phyloP scores from a whole-genome alignment of 768 basidiomycete genomes.

The Dioszegia crocea region DNA sequence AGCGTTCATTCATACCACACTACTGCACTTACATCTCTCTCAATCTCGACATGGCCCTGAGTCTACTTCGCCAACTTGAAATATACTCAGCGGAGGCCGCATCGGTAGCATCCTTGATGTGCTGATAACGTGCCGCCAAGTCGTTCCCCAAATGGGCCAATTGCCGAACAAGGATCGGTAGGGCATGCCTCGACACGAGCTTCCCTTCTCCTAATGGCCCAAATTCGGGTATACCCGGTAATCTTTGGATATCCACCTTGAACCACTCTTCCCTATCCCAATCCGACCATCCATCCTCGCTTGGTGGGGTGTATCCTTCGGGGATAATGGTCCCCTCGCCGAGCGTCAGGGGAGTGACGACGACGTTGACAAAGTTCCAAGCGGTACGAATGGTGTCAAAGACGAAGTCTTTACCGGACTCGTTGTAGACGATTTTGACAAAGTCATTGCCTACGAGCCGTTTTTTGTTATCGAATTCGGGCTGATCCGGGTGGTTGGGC shows the following conservation, averaged over 20 bases:
- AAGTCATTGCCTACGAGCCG: conserved; percentile 94
- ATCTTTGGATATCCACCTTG: conserved; percentile 85
- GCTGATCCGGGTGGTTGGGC: conserved; percentile 59
- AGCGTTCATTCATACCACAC: not conserved
- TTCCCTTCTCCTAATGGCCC: conserved; percentile 89
- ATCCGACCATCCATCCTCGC: conserved; percentile 21
- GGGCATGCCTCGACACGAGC: conserved; percentile 78
- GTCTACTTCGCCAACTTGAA: conserved; percentile 80
- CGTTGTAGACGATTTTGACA: conserved; percentile 96
- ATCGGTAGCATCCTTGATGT: conserved; percentile 56
- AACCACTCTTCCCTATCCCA: conserved; percentile 89
- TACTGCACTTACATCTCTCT: conserved; percentile 20
- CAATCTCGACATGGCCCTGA: conserved; percentile 71
- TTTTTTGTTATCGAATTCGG: conserved; percentile 76
- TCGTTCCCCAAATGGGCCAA: conserved; percentile 82
- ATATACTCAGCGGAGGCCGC: conserved; percentile 71
- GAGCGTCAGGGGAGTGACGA: conserved; percentile 68
- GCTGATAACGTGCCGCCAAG: conserved; percentile 77
- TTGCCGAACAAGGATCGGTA: conserved; percentile 83
- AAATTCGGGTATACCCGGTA: conserved; percentile 87
- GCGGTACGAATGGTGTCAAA: conserved; percentile 89
- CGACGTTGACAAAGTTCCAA: conserved; percentile 96
- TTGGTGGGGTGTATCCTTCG: conserved; percentile 55
- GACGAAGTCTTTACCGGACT: conserved; percentile 74
- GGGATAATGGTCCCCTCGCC: conserved; percentile 53